These are phyloP conservation scores for Salix udensis DNA, from an alignment of 345 rosid genomes.

Conservation along the genomic window DNA sequence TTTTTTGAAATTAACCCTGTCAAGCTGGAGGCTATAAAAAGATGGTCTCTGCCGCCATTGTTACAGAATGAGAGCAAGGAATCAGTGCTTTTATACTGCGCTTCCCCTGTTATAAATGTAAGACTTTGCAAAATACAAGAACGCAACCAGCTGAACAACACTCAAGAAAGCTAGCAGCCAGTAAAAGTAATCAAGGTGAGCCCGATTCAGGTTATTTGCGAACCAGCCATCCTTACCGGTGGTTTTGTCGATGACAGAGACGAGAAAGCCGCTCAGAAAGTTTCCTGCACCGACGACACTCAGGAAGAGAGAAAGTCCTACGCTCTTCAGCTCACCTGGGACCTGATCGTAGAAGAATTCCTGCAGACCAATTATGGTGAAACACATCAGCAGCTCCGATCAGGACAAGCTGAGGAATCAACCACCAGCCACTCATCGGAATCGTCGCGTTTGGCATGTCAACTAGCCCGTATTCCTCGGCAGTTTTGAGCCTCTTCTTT, in stretches of 20 bases:
- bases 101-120: not conserved
- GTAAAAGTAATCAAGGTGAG: constrained; percentile 11
- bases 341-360: constrained; percentile 14
- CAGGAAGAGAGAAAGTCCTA: constrained; percentile 2
- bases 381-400: not conserved
- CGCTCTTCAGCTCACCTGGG: not conserved
- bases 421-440: constrained; percentile 1
- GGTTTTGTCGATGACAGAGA: not conserved
- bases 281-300: not conserved
- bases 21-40: too few species aligned
- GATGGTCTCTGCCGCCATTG: too few species aligned
- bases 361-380: constrained; percentile 5
- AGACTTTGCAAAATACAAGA: not conserved
- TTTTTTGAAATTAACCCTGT: too few species aligned
- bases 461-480: not conserved
- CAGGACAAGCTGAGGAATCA: not conserved
- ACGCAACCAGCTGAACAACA: not conserved
- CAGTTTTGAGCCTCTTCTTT: not conserved
- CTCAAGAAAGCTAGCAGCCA: not conserved
- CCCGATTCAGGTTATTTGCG: constrained; percentile 4
- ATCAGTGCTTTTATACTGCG: not conserved
- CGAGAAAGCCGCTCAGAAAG: constrained; percentile 3
- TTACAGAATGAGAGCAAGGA: too few species aligned
- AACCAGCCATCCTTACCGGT: constrained; percentile 4
- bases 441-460: constrained; percentile 1